Conservation (phyloP, 1,284 basidiomycete genomes). For the Cryptococcus sp. region DNA sequence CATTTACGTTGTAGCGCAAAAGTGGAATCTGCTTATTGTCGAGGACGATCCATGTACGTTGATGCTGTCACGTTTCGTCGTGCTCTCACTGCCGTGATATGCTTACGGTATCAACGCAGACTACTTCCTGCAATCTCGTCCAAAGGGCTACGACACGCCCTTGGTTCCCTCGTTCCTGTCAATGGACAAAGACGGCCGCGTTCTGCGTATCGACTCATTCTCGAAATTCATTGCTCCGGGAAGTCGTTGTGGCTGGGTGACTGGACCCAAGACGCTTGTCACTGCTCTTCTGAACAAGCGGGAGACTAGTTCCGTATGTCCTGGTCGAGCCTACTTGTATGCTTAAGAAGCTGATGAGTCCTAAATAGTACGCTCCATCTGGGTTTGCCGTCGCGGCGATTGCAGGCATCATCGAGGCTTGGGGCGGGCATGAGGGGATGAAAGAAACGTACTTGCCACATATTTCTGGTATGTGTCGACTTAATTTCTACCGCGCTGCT, state of each 20-base stretch:
- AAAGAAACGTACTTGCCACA: constrained; percentile 37
- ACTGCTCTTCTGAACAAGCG: constrained; percentile 27
- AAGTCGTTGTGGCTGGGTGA: constrained; percentile 71
- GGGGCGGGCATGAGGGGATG: constrained; percentile 40
- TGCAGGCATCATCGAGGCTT: constrained; percentile 31
- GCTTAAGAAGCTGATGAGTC: not conserved
- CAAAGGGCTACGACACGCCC: constrained; percentile 49
- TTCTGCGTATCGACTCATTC: constrained; percentile 74
- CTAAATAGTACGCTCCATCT: constrained; percentile 29
- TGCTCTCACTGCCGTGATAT: not conserved
- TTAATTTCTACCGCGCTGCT: not conserved
- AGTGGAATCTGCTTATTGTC: constrained; percentile 68
- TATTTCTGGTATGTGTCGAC: constrained; percentile 21
- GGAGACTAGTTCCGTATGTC: constrained; percentile 24
- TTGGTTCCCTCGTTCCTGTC: constrained; percentile 26
- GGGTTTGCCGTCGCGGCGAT: constrained; percentile 40
- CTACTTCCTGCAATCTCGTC: constrained; percentile 33
- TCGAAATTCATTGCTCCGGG: constrained; percentile 79
- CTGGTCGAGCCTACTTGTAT: constrained; percentile 9
- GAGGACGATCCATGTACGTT: constrained; percentile 69
- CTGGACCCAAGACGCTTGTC: constrained; percentile 44
- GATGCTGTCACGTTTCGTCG: not conserved
- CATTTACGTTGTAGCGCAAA: constrained; percentile 71
- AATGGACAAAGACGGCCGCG: constrained; percentile 73
- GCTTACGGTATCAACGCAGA: constrained; percentile 36